These are phyloP conservation scores for Flaveria bidentis DNA, from an alignment of 129 eudicot genomes.

Conservation along the genomic window DNA sequence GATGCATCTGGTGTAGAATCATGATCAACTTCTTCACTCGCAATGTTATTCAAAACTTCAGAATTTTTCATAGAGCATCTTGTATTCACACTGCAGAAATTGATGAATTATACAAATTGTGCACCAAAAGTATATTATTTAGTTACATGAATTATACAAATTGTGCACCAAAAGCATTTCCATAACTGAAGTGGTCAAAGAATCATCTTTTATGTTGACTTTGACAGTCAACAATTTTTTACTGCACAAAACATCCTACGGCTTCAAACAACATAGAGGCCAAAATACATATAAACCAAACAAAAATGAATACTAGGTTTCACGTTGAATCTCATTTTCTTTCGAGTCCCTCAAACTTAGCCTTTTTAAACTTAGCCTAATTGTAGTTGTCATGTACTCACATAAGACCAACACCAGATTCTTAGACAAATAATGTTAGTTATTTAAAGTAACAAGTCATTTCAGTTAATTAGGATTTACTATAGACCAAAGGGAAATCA, in stretches of 20 bases:
- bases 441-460: too few species aligned
- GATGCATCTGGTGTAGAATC: constrained; percentile 51
- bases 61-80: constrained; percentile 65
- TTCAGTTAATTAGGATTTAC: too few species aligned
- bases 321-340: not conserved
- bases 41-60: constrained; percentile 49
- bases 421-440: not conserved
- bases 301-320: not conserved
- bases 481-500: too few species aligned
- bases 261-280: not conserved
- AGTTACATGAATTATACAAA: not conserved
- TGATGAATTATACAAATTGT: constrained; percentile 4
- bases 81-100: constrained; percentile 61
- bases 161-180: not conserved
- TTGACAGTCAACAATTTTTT: not conserved
- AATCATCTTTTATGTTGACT: not conserved
- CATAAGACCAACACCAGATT: not conserved
- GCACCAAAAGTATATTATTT: not conserved
- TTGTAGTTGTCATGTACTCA: not conserved
- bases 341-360: not conserved
- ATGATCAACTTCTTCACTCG: constrained; percentile 59
- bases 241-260: not conserved
- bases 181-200: not conserved
- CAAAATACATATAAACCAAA: constrained; percentile 1
- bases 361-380: not conserved